Base-by-base conservation (phyloP, 768 basidiomycete genomes). In the Lactifluus rugatus region DNA sequence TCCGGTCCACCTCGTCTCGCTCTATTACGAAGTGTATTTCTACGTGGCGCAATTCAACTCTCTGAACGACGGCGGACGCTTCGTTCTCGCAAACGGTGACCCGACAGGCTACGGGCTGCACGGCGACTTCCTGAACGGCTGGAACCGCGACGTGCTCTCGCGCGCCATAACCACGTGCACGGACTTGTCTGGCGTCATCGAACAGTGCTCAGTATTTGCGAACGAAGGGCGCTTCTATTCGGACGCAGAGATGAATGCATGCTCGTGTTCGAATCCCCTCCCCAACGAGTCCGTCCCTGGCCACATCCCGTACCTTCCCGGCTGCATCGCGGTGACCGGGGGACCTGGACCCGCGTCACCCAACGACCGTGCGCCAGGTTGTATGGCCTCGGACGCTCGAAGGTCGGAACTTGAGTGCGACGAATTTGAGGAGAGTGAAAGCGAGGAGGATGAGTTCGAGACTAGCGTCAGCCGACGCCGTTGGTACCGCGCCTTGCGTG, bases 21-120 rank as follows among this genome's bases (percentile, higher is more conserved):
- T 77, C 36, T 78, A 76, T 53, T 70, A 74, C 57, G 77, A 72
- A 64, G 67, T 72, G 1, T 71, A 67, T 39, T 75, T 66, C 65
- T 57, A 62, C 48, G 65, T 66, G 16, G 55, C 62, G 9, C 48
- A 42, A 2, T 69, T 73, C 61, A 66, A 70, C 52, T 61, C 59
- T 32, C 57, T 65, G 48, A 66, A 70, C 44, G 62, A 65, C 26
- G 64, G 63, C 23, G 69, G 70, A 41, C 72, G 71, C 14, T 71
- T 73, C 56, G 73, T 75, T 48, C 71, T 73, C 36, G 68, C 77
- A 14, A 71, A 72, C 52, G 75, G 74, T 28, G 78, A 79, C 59
- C 70, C 75, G 7, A 76, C 75, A 4, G 75, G 76, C 3, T 73
- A 72, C 59, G 75, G 73, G 21, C 64, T 70, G 42, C 70, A 72